Evolutionary conservation across 2,329 filamentous ascomycete species (phyloP).

Genomic region (Tolypocladium nubicola): DNA sequence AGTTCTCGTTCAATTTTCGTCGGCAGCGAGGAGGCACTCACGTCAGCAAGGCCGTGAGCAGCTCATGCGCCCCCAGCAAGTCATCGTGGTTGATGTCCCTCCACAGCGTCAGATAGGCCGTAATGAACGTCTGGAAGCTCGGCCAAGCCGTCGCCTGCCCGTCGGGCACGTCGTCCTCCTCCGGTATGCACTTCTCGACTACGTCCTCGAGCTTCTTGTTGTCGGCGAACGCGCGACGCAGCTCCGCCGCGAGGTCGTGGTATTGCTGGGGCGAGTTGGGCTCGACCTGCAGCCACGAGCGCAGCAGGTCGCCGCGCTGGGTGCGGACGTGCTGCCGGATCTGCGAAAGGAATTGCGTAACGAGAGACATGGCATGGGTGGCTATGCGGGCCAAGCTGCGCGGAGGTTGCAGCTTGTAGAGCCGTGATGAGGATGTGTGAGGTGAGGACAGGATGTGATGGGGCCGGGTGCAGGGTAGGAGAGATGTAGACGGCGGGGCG

Average conservation of each 20-base stretch:
- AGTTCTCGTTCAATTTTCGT: neutral
- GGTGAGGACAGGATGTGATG: slow-evolving; percentile 4
- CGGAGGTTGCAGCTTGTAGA: neutral
- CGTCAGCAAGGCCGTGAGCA: slow-evolving; percentile 66
- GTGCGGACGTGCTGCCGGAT: slow-evolving; percentile 46
- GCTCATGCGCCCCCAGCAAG: slow-evolving; percentile 62
- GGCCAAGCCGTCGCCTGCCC: slow-evolving; percentile 61
- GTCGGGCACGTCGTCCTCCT: slow-evolving; percentile 48
- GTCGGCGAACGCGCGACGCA: slow-evolving; percentile 44
- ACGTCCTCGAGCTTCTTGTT: slow-evolving; percentile 47
- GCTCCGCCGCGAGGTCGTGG: slow-evolving; percentile 54
- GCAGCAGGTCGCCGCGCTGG: slow-evolving; percentile 54
- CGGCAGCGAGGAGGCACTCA: slow-evolving; percentile 29
- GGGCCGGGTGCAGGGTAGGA: neutral
- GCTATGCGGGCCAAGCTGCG: neutral
- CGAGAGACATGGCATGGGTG: slow-evolving; percentile 41
- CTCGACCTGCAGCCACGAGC: slow-evolving; percentile 65
- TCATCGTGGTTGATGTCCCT: slow-evolving; percentile 70
- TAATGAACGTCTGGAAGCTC: slow-evolving; percentile 68
- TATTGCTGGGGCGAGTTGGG: slow-evolving; percentile 60
- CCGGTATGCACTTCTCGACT: slow-evolving; percentile 52
- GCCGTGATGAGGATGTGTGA: neutral
- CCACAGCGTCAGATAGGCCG: slow-evolving; percentile 71
- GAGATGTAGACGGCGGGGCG: neutral
- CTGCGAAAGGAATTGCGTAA: slow-evolving; percentile 57